Base-by-base conservation (phyloP, 1,284 basidiomycete species). In the Marasmius fiardii region DNA sequence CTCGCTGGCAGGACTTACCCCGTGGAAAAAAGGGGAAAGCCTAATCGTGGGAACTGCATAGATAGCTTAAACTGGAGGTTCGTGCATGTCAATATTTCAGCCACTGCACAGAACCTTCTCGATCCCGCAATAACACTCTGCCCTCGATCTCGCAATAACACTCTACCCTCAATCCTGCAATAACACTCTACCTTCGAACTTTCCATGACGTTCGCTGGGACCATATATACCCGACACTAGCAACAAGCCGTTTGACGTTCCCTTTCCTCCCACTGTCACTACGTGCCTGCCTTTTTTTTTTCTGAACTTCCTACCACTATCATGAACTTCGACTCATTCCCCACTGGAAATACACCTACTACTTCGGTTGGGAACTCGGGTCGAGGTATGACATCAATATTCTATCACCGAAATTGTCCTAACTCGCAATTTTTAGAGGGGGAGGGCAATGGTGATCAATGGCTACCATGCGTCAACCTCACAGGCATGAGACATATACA, bases 1-100 rank as follows among this genome's bases (percentile, higher is more conserved):
- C 34, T 1, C 21, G 28, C 6, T 55, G 54, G 54, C 47, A 55
- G 24, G 54, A 55, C 23, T 21, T 55, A 16, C 48, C 54, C 0
- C 3, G 35, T 35, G 34, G 34, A 8, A 8, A 35, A 16, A 35
- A 35, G 34, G 8, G 8, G 16, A 35, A 35, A n/a, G n/a, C n/a
- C n/a, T 35, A 8, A 16, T 35, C 8, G 16, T 8, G 16, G 34
- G 34, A 35, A 16, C 8, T 8, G 34, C 34, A 35, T 8, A 35
- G 34, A 8, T 35, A 16, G n/a, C n/a, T n/a, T n/a, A n/a, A n/a
- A n/a, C n/a, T n/a, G n/a, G n/a, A n/a, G n/a, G n/a, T n/a, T n/a
- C n/a, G n/a, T n/a, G n/a, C n/a, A n/a, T n/a, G 34, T 35, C 16
- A 35, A 35, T 35, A 35, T 35, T 8, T 35, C 16, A 35, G 8